phyloP scores from a whole-genome alignment of 345 rosid genomes.

The Geranium rotundifolium region DNA sequence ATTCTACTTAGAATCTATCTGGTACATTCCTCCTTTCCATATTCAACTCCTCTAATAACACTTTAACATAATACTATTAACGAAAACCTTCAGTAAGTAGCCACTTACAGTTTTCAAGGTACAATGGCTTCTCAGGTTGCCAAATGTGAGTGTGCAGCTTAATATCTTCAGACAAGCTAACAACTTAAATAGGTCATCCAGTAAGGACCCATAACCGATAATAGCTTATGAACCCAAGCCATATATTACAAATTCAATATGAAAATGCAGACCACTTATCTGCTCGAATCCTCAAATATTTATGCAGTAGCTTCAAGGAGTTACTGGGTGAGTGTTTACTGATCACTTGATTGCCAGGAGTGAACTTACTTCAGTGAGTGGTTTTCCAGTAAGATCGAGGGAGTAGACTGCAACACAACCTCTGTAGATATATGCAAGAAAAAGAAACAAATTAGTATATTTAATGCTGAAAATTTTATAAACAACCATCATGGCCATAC shows the following conservation, averaged over 20 bases:
- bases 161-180: too few species aligned
- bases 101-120: too few species aligned
- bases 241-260: background rate
- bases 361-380: background rate
- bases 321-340: background rate
- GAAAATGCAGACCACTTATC: background rate
- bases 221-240: background rate
- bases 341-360: background rate
- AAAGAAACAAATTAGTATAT: background rate
- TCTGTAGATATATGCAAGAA: background rate
- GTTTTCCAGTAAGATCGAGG: background rate
- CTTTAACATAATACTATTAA: background rate
- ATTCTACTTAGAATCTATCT: slow-evolving; percentile 77
- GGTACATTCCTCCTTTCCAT: slow-evolving; percentile 28
- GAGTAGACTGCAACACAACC: background rate
- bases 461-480: background rate
- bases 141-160: too few species aligned
- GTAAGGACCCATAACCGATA: background rate
- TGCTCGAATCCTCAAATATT: background rate
- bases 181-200: background rate
- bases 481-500: background rate
- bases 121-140: too few species aligned
- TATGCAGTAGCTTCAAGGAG: background rate
- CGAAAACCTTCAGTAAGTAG: background rate
- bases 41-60: background rate